phyloP scores from a whole-genome alignment of 2,329 filamentous ascomycete genomes.

The Arthrinium phaeospermum region DNA sequence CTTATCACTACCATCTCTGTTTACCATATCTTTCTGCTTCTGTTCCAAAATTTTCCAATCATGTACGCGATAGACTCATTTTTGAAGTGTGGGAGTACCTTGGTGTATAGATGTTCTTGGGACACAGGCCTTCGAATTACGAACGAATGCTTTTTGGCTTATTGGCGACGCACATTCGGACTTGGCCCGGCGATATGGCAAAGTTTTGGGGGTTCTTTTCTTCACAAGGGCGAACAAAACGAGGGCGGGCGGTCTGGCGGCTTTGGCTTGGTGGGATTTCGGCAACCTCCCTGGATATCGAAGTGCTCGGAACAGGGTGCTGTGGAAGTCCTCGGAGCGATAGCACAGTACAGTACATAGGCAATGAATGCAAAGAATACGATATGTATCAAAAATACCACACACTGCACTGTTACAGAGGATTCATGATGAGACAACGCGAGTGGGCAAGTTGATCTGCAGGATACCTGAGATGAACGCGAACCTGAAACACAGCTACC shows the following conservation, averaged over 20 bases:
- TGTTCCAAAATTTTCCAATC: slow-evolving; percentile 5
- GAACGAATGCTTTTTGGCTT: slow-evolving; percentile 16
- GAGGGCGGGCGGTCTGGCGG: background rate
- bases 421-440: background rate
- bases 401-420: slow-evolving; percentile 3
- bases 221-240: slow-evolving; percentile 29
- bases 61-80: slow-evolving; percentile 23
- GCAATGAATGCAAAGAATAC: slow-evolving; percentile 22
- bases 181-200: slow-evolving; percentile 22
- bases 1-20: background rate
- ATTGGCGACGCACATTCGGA: background rate
- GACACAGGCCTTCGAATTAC: slow-evolving; percentile 11
- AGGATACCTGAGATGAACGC: background rate
- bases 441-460: background rate
- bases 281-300: slow-evolving; percentile 36
- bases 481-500: background rate
- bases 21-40: background rate
- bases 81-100: slow-evolving; percentile 14
- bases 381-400: slow-evolving; percentile 23
- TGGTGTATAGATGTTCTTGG: slow-evolving; percentile 25
- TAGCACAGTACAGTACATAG: slow-evolving; percentile 21
- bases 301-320: slow-evolving; percentile 44
- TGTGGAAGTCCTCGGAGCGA: slow-evolving; percentile 21
- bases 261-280: background rate
- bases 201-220: slow-evolving; percentile 29